Percentiles rank a stretch among this genome's conserved stretches.
Evolutionary conservation across 768 basidiomycete species (phyloP).

Genomic region (Mycena olivaceomarginata): DNA sequence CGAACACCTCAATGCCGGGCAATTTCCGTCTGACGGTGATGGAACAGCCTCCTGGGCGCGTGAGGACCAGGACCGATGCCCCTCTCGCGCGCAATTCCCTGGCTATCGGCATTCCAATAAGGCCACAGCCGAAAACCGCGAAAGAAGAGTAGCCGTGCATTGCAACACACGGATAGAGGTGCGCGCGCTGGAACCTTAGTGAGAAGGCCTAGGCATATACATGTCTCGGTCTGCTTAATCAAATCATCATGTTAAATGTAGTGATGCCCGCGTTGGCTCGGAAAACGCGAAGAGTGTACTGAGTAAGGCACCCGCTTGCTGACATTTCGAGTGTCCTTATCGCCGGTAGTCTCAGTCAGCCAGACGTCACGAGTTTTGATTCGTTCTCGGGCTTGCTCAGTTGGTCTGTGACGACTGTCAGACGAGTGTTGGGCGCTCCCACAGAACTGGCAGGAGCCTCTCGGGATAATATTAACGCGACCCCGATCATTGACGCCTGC

Average conservation of each 20-base stretch:
- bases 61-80: constrained; percentile 38
- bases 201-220: neutral
- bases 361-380: constrained; percentile 23
- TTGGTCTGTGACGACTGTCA: neutral
- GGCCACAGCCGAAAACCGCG: constrained; percentile 58
- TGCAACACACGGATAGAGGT: neutral
- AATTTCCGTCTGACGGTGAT: constrained; percentile 13
- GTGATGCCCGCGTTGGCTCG: neutral
- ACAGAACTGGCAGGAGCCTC: neutral
- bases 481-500: neutral
- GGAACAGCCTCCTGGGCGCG: constrained; percentile 32
- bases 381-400: constrained; percentile 3
- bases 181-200: neutral
- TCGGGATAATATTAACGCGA: neutral
- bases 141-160: constrained; percentile 54
- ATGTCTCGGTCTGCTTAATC: neutral
- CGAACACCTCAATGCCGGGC: constrained; percentile 46
- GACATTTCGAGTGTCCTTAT: constrained; percentile 33
- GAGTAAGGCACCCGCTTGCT: constrained; percentile 35
- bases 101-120: constrained; percentile 57
- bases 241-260: constrained; percentile 7
- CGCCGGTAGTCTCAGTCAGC: constrained; percentile 39
- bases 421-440: neutral
- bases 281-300: neutral
- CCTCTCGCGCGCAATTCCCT: constrained; percentile 43